Evolutionary conservation across 2,329 filamentous ascomycete species (phyloP).

Genomic region (Whalleya microplaca): DNA sequence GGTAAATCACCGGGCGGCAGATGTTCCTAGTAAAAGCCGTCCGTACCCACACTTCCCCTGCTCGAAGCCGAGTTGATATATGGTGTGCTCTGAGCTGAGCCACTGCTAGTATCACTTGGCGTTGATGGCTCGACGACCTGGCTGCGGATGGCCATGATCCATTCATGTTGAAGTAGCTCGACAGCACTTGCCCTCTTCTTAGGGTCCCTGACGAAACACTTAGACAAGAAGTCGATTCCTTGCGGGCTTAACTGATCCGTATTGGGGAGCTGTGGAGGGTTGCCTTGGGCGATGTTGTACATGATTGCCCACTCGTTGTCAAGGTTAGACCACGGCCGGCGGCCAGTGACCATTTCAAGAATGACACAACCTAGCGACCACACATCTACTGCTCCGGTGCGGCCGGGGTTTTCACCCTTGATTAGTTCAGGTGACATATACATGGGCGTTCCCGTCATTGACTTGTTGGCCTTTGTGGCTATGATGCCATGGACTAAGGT

Average conservation of each 20-base stretch:
- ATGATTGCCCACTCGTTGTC: constrained; percentile 99
- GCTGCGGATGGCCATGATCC: constrained; percentile 72
- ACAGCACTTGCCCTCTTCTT: constrained; percentile 77
- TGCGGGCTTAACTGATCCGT: constrained; percentile 80
- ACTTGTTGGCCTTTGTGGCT: constrained; percentile 73
- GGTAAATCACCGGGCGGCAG: constrained; percentile 24
- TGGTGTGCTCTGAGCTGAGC: constrained; percentile 44
- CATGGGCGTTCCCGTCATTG: constrained; percentile 98
- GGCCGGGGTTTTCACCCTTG: constrained; percentile 80
- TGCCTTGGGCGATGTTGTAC: constrained; percentile 99
- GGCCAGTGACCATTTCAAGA: constrained; percentile 94
- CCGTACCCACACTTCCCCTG: constrained; percentile 33
- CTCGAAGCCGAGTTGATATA: constrained; percentile 36
- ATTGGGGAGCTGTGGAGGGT: constrained; percentile 82
- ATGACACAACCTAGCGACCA: constrained; percentile 98
- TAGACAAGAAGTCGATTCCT: constrained; percentile 86
- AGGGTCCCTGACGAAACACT: constrained; percentile 87
- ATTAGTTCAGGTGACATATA: constrained; percentile 99
- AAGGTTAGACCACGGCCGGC: constrained; percentile 90
- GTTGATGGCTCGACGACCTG: constrained; percentile 68
- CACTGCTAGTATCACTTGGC: constrained; percentile 59
- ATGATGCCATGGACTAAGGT: constrained; percentile 73
- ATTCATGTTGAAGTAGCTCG: constrained; percentile 91
- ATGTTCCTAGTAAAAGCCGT: constrained; percentile 42
- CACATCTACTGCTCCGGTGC: constrained; percentile 86